Conservation (phyloP, 306 rosid species). For the Quercus rubra region DNA sequence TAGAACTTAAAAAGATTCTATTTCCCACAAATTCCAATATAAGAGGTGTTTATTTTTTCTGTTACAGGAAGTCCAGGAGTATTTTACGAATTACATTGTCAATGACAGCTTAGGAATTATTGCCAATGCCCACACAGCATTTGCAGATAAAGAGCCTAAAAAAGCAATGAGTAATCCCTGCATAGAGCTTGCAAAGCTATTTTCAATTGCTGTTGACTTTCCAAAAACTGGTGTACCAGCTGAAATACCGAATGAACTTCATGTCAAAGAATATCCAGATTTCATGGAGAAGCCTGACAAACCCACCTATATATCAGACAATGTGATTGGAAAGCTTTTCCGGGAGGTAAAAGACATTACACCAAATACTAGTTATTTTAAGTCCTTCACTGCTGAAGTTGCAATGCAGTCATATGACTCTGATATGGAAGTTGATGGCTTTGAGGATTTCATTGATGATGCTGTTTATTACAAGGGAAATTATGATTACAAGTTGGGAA, state of each 20-base stretch:
- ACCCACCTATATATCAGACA: constrained; percentile 48
- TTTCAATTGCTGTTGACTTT: constrained; percentile 74
- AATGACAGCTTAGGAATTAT: constrained; percentile 70
- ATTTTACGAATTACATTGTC: constrained; percentile 59
- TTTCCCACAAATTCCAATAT: background rate
- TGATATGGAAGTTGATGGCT: constrained; percentile 71
- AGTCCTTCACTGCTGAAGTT: constrained; percentile 41
- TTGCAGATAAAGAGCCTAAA: constrained; percentile 46
- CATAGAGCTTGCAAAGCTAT: constrained; percentile 61
- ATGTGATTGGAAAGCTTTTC: constrained; percentile 71
- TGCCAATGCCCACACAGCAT: constrained; percentile 74
- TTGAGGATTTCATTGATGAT: constrained; percentile 58
- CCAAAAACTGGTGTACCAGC: constrained; percentile 85
- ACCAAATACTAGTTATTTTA: constrained; percentile 15
- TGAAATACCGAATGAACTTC: constrained; percentile 42
- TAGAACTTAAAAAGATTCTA: background rate
- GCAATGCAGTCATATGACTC: constrained; percentile 55
- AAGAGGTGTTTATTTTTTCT: background rate
- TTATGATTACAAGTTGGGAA: constrained; percentile 64
- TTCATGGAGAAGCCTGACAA: constrained; percentile 75
- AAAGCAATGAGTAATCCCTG: constrained; percentile 67
- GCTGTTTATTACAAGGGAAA: constrained; percentile 56
- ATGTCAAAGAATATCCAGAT: constrained; percentile 61
- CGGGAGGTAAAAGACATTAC: constrained; percentile 50
- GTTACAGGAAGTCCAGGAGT: constrained; percentile 71